A percentile compares a stretch with the other conserved stretches of the same genome.
Evolutionary conservation across 345 rosid genomes (phyloP).

Genomic region (Laguncularia racemosa): DNA sequence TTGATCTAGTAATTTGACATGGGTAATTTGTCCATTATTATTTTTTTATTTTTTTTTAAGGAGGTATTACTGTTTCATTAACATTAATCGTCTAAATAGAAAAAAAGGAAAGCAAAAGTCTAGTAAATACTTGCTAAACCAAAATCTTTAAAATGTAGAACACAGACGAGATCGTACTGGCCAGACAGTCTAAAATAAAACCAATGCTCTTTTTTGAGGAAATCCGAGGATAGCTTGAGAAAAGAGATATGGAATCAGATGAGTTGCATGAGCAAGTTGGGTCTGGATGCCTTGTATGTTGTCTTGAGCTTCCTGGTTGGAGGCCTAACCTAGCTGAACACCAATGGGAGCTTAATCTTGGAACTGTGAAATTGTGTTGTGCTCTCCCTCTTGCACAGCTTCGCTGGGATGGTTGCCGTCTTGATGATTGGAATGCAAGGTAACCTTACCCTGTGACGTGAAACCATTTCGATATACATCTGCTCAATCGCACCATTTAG

Average conservation of each 20-base stretch:
- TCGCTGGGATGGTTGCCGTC: conserved; percentile 30
- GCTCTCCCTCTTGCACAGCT: conserved; percentile 41
- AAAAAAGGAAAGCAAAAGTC: too few species aligned
- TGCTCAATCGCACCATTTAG: conserved; percentile 32
- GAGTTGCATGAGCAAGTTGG: conserved; percentile 28
- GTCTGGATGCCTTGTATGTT: conserved; percentile 37
- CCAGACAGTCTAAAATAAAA: too few species aligned
- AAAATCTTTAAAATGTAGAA: too few species aligned
- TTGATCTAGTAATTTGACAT: too few species aligned
- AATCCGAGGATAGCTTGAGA: neutral
- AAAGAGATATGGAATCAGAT: neutral
- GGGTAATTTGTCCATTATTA: too few species aligned
- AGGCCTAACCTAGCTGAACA: conserved; percentile 35
- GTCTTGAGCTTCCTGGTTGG: conserved; percentile 36
- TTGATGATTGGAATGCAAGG: conserved; percentile 33
- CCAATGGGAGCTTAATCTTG: conserved; percentile 31
- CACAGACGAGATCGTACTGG: too few species aligned
- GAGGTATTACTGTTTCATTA: too few species aligned
- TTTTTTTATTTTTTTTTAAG: too few species aligned
- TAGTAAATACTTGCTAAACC: too few species aligned
- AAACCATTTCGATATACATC: conserved; percentile 36
- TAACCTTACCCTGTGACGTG: conserved; percentile 34
- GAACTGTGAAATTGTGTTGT: conserved; percentile 35
- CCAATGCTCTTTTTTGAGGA: too few species aligned
- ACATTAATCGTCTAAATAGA: too few species aligned